Evolutionary conservation across 805 yeast genomes (phyloP), one percentile per base, ranked within the genome.

Genomic region (Candida pseudofarinosa): DNA sequence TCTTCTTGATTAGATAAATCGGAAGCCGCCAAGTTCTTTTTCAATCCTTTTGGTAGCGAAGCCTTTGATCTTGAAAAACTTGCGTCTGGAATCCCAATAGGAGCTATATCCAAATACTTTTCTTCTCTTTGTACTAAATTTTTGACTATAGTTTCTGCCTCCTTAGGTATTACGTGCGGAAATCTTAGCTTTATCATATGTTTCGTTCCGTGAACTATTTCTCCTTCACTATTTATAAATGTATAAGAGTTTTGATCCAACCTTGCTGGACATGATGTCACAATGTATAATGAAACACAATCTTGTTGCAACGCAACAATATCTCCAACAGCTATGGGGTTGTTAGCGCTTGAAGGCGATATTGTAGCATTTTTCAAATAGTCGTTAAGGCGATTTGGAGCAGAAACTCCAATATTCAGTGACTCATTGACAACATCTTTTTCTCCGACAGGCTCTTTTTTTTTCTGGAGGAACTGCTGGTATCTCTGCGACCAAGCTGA

Each of bases 211-310:
- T 74, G 82, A 2, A 64, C 51, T 13, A 85, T 59, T 36, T 73
- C 78, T 7, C 93, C 93, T 43, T 73, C 73, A 23, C 71, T 68
- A 41, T 76, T 74, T 39, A 80, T 65, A 45, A 81, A 71, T 0
- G 86, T 76, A 50, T 77, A 83, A 26, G 81, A 62, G 19, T 79
- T 76, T 37, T 80, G 82, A 14, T 65, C 64, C 2, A 75, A 55
- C 4, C 64, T 56, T 4, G 55, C 49, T 0, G 90, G 90, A 19
- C 77, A 59, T 19, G 70, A 75, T 1, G 74, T 80, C 28, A 85
- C 72, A 39, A 83, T 74, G 19, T 77, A 74, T 15, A 83, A 61
- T 39, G 71, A 73, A 3, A 73, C 63, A 32, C 69, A 69, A 39
- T 73, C 67, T 1, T 65, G 60, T 12, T 67, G 63, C 14, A 83